Evolutionary conservation across 495 filamentous ascomycete genomes (phyloP), one percentile per base, ranked within the genome.

Genomic region (Lindgomyces ingoldianus): DNA sequence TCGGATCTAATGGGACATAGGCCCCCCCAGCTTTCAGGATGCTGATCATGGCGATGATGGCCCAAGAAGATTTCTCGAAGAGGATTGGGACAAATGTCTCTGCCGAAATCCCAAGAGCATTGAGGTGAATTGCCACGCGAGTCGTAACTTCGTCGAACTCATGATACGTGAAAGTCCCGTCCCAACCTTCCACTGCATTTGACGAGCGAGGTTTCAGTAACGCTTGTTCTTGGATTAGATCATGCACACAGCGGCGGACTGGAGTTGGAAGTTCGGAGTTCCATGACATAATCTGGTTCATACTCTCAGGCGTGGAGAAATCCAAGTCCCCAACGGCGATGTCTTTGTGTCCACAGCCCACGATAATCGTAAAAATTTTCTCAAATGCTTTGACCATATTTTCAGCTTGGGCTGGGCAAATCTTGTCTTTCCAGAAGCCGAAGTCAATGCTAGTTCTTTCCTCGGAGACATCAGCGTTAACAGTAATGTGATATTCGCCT

Each of bases 141-240:
- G 74, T 74, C 8, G 83, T 78, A 10, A 79, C 64, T 9, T 77
- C 65, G 33, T 84, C 77, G 10, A 86, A 73, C 47, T 82, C 76
- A 4, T 72, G 73, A 62, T 85, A 85, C 1, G 76, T 84, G 14
- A 82, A 74, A 10, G 65, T 71, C 0, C 76, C 80, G 71, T 86
- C 84, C 78, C 81, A 80, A 16, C 76, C 73, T 24, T 65, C 71
- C 22, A 84, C 69, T 2, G 82, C 82, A n/a, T 68, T 65, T 29
- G 73, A 57, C 22, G 74, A 57, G 36, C 76, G 66, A 0, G 79
- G 79, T 12, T 71, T 68, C 8, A 71, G 58, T n/a, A 66, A 66
- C 0, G 72, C 76, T 61, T 77, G 76, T 22, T 79, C 74, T 14
- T 74, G 64, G 6, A 83, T 62, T 11, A 78, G 62, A 9, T 83